Base-by-base conservation (phyloP, 2,329 filamentous ascomycete species). In the Exophiala oligosperma region DNA sequence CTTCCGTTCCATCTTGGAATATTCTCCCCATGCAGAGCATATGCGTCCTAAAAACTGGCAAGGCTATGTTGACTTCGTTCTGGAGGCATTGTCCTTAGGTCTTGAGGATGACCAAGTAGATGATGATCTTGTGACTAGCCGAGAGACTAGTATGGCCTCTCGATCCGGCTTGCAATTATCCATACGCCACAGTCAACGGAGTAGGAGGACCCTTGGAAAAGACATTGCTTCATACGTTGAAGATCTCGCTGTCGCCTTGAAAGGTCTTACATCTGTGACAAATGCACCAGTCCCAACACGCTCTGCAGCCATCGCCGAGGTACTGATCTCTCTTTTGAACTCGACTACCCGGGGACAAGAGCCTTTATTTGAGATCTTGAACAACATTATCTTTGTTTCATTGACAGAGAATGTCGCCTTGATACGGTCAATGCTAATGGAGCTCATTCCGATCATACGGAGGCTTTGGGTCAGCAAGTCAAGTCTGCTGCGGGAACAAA, bases 21-120 rank as follows among this genome's bases (percentile, higher is more conserved):
- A 89, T 67, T 84, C 85, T 47, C 82, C 90, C 17, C 91, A 95
- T 71, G 85, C 89, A 28, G 95, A 97, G 73, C 87, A 92, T 67
- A 78, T 97, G 11, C 82, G 85, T 9, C 77, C 77, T 21, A 79
- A 84, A 12, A 81, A 85, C 57, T 96, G 92, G 92, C 76, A 84
- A 49, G 74, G 76, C 8, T 83, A 88, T 51, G 81, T 89, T 14
- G 81, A 86, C 51, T 94, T 97, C 90, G 90, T 57, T 65, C 77
- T 87, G 52, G 77, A 83, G 29, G 78, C 80, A n/a, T 78, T 96
- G 37, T 63, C 59, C 12, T 43, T 37, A 14, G 43, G 29, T n/a
- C 29, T 60, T 12, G 61, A 60, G 12, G 57, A 64, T 43, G 49
- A 44, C n/a, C n/a, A 21, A 4, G 40, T 37, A 17, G 54, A 48